Evolutionary conservation across 192 early-diverging fungal species (phyloP).

Genomic region (Piromyces sp.): DNA sequence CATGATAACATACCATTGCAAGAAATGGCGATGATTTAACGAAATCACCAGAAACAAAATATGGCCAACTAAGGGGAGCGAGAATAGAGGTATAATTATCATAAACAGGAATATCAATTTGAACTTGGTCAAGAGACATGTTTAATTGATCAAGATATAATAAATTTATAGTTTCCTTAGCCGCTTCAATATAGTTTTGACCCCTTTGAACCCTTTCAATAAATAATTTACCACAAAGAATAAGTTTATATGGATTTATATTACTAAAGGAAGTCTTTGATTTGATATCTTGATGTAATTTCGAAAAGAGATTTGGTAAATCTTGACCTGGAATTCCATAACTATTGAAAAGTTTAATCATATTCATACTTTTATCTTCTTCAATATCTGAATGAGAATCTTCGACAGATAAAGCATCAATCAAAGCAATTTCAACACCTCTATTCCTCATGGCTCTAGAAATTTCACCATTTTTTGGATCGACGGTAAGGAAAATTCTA

Average conservation of each 20-base stretch:
- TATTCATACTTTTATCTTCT: background rate
- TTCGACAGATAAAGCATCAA: conserved; percentile 26
- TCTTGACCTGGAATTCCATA: background rate
- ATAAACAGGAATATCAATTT: background rate
- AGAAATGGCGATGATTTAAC: background rate
- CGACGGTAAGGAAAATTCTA: conserved; percentile 88
- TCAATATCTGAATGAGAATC: conserved; percentile 1
- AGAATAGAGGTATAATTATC: background rate
- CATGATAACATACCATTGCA: background rate
- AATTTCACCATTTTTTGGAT: conserved; percentile 81
- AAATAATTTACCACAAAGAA: background rate
- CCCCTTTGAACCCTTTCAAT: background rate
- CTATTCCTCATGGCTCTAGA: conserved; percentile 96
- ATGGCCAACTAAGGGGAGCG: background rate
- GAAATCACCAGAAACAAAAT: background rate
- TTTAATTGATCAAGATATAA: background rate
- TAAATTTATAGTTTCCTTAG: background rate
- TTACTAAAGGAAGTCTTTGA: background rate
- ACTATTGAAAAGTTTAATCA: background rate
- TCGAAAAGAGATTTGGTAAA: background rate
- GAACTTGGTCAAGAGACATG: background rate
- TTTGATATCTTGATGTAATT: background rate
- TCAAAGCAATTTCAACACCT: conserved; percentile 74
- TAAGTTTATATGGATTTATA: background rate
- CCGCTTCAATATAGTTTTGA: background rate